phyloP scores from a whole-genome alignment of 1,139 yeast species.

The Meyerozyma carpophila region DNA sequence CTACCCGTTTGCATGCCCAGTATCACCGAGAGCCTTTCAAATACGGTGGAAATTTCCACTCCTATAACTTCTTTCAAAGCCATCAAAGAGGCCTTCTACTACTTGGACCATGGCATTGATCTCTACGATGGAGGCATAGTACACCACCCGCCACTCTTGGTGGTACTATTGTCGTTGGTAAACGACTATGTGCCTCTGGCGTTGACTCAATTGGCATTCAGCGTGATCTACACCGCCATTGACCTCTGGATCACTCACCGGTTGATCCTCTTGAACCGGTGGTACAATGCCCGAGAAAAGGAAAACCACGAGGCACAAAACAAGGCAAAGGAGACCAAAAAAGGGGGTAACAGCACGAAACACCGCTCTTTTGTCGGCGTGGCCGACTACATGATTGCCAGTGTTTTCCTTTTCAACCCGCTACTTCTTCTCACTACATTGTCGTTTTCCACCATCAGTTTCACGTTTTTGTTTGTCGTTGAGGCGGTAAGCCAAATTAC shows the following conservation, averaged over 20 bases:
- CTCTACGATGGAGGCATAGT: constrained; percentile 84
- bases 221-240: constrained; percentile 32
- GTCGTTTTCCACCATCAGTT: constrained; percentile 61
- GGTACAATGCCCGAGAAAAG: constrained; percentile 26
- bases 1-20: constrained; percentile 31
- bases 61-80: constrained; percentile 65
- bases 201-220: constrained; percentile 15
- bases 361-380: constrained; percentile 15
- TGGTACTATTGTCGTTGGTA: constrained; percentile 43
- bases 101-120: constrained; percentile 52
- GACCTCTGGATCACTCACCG: constrained; percentile 40
- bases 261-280: constrained; percentile 34
- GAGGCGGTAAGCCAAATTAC: constrained; percentile 47
- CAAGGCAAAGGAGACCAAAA: constrained; percentile 15
- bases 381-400: constrained; percentile 43
- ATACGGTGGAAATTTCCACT: constrained; percentile 68
- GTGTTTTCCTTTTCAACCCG: constrained; percentile 78
- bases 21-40: constrained; percentile 22
- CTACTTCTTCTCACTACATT: constrained; percentile 61
- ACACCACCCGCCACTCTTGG: constrained; percentile 75
- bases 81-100: constrained; percentile 74
- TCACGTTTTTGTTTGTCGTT: constrained; percentile 55
- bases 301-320: background rate
- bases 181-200: constrained; percentile 21
- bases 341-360: constrained; percentile 6